phyloP scores from a whole-genome alignment of 1,284 basidiomycete genomes.

The Rhodotorula sp. region DNA sequence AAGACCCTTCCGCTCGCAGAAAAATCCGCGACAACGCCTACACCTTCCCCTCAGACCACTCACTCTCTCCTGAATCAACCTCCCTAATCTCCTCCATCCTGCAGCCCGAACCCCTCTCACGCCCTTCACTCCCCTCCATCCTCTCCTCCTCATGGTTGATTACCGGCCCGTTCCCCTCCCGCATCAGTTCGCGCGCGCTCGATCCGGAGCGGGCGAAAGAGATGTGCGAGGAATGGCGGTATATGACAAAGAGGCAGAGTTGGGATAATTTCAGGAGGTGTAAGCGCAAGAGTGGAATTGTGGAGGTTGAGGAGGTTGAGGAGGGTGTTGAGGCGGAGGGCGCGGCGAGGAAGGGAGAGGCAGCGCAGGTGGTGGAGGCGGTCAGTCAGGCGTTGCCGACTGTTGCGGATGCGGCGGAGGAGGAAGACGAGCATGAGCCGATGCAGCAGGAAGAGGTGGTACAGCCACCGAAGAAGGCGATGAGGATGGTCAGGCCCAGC shows the following conservation, averaged over 20 bases:
- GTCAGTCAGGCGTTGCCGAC: conserved; percentile 20
- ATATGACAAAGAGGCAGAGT: conserved; percentile 22
- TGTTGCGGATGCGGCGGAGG: conserved; percentile 33
- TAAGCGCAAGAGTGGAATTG: conserved; percentile 24
- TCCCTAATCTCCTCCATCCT: conserved; percentile 82
- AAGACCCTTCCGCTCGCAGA: conserved; percentile 49
- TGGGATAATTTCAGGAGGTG: conserved; percentile 47
- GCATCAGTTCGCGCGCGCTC: conserved; percentile 76
- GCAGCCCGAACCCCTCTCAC: conserved; percentile 71
- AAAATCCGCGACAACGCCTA: conserved; percentile 93
- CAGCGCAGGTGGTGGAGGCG: not conserved
- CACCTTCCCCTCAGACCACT: conserved; percentile 77
- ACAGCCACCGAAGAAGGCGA: conserved; percentile 8
- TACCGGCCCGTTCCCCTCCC: conserved; percentile 72
- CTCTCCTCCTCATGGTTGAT: conserved; percentile 83
- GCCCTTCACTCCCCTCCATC: conserved; percentile 82
- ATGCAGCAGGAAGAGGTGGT: conserved; percentile 3
- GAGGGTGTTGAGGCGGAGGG: not conserved
- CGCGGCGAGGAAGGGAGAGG: not conserved
- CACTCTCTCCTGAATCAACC: conserved; percentile 68
- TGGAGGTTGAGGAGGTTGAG: conserved; percentile 27
- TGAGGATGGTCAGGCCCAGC: conserved; percentile 14
- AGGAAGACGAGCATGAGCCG: conserved; percentile 1
- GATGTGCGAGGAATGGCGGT: conserved; percentile 23
- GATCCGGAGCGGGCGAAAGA: conserved; percentile 7